Evolutionary conservation across 2,329 filamentous ascomycete species (phyloP).

Genomic region (Orbilia quercus): DNA sequence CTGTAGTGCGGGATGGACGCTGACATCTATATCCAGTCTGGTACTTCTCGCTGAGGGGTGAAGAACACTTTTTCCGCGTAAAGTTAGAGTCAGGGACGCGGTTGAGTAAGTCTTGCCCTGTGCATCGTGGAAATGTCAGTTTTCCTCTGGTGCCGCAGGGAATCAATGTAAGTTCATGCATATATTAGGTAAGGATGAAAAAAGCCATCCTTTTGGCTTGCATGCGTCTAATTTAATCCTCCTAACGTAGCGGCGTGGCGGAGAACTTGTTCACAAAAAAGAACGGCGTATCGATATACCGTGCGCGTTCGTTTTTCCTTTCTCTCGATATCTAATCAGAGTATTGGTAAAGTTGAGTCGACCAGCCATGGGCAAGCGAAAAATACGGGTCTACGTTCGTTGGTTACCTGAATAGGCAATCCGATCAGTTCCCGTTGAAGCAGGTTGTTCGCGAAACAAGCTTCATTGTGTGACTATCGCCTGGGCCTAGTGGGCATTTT

Average conservation of each 20-base stretch:
- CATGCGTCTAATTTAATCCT: constrained; percentile 54
- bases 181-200: constrained; percentile 42
- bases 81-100: constrained; percentile 11
- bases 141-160: constrained; percentile 22
- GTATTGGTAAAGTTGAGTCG: background rate
- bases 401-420: constrained; percentile 15
- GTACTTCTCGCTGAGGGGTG: constrained; percentile 31
- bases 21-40: constrained; percentile 31
- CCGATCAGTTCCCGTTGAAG: constrained; percentile 47
- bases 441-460: constrained; percentile 53
- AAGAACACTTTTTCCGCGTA: constrained; percentile 9
- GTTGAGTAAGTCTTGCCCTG: constrained; percentile 3
- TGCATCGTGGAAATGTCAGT: background rate
- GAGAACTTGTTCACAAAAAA: constrained; percentile 13
- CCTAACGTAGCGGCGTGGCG: constrained; percentile 37
- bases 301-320: background rate
- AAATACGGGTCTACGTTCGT: background rate
- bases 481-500: constrained; percentile 12
- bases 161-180: constrained; percentile 23
- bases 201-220: constrained; percentile 49
- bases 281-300: background rate
- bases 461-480: constrained; percentile 17
- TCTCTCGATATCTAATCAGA: constrained; percentile 23
- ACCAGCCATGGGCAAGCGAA: constrained; percentile 14
- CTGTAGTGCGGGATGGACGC: constrained; percentile 24